Conservation (phyloP, 2,329 filamentous ascomycete genomes). For the Cordyceps sp. region DNA sequence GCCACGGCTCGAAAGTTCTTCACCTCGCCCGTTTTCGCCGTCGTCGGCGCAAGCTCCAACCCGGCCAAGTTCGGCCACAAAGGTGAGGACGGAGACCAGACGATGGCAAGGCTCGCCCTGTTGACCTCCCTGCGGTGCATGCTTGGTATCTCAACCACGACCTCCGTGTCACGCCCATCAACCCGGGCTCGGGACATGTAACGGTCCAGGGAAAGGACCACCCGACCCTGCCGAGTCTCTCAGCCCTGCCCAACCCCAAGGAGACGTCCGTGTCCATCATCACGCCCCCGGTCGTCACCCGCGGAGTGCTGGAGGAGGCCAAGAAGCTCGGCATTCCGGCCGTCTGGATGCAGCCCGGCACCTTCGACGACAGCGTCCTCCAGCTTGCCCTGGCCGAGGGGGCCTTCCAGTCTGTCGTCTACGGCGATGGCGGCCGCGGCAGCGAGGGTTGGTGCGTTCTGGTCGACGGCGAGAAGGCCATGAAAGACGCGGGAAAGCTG, state of each 20-base stretch:
- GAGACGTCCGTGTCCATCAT: slow-evolving; percentile 72
- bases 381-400: slow-evolving; percentile 44
- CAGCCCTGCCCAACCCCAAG: slow-evolving; percentile 45
- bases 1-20: slow-evolving; percentile 66
- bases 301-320: slow-evolving; percentile 60
- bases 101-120: not conserved
- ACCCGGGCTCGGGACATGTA: slow-evolving; percentile 53
- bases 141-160: slow-evolving; percentile 70
- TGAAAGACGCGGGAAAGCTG: slow-evolving; percentile 39
- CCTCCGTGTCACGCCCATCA: slow-evolving; percentile 68
- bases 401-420: slow-evolving; percentile 54
- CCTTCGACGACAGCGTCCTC: slow-evolving; percentile 62
- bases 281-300: slow-evolving; percentile 67
- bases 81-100: slow-evolving; percentile 30
- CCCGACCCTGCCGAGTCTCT: slow-evolving; percentile 47
- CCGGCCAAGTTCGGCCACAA: slow-evolving; percentile 77
- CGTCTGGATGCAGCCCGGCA: slow-evolving; percentile 85
- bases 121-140: slow-evolving; percentile 45
- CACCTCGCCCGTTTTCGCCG: slow-evolving; percentile 61
- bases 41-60: slow-evolving; percentile 79
- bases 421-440: slow-evolving; percentile 45
- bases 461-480: slow-evolving; percentile 58
- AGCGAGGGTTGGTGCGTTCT: slow-evolving; percentile 75
- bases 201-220: slow-evolving; percentile 40
- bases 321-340: slow-evolving; percentile 54